Evolutionary conservation across 2,329 filamentous ascomycete species (phyloP).

Genomic region (Fusarium sp.): DNA sequence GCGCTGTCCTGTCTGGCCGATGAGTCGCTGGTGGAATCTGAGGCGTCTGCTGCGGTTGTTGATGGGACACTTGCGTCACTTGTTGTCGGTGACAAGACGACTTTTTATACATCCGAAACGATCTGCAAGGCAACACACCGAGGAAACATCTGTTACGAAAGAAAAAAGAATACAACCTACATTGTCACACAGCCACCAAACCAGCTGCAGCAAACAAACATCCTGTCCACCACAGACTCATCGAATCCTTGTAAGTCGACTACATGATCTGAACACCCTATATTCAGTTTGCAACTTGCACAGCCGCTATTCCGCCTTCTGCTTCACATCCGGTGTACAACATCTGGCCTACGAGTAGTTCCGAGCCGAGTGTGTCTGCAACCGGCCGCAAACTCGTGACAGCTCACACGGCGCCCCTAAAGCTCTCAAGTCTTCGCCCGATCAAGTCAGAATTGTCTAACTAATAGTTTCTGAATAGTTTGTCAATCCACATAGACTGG

Average conservation of each 20-base stretch:
- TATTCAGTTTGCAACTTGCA: constrained; percentile 18
- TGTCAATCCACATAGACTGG: constrained; percentile 11
- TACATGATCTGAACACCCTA: constrained; percentile 27
- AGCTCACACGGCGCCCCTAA: constrained; percentile 22
- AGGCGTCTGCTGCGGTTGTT: neutral
- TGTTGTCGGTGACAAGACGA: constrained; percentile 3
- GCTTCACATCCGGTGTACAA: constrained; percentile 38
- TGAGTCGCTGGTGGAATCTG: neutral
- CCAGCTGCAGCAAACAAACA: constrained; percentile 38
- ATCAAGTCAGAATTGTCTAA: constrained; percentile 9
- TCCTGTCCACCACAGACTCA: constrained; percentile 21
- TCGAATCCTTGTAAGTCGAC: constrained; percentile 48
- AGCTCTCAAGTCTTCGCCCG: constrained; percentile 24
- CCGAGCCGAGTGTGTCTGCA: constrained; percentile 48
- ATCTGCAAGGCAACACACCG: constrained; percentile 36
- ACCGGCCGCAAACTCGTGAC: constrained; percentile 49
- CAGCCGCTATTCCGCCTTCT: constrained; percentile 19
- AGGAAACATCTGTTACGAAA: constrained; percentile 1
- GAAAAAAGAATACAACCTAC: constrained; percentile 19
- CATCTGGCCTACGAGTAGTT: constrained; percentile 36
- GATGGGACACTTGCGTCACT: neutral
- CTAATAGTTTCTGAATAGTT: constrained; percentile 30
- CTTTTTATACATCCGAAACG: constrained; percentile 32
- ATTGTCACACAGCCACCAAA: constrained; percentile 32
- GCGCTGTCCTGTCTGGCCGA: neutral